Conservation (phyloP, 2,329 filamentous ascomycete species). For the Ophiosphaerella herpotricha region DNA sequence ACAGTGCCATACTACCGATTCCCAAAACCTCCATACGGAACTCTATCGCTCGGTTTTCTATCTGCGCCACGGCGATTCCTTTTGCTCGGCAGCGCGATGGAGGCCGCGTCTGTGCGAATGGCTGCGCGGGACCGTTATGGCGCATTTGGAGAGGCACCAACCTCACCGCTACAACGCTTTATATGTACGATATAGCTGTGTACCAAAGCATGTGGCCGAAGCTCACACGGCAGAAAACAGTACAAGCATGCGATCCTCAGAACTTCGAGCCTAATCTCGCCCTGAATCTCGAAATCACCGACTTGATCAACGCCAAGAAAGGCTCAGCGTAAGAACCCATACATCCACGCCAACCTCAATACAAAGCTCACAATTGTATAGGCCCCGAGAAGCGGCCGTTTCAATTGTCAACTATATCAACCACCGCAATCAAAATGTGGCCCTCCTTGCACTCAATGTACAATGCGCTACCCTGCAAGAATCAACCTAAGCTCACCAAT, state of each 20-base stretch:
- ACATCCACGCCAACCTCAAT: neutral
- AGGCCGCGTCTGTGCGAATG: conserved; percentile 93
- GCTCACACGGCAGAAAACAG: conserved; percentile 39
- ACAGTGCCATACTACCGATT: conserved; percentile 2
- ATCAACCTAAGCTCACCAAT: conserved; percentile 26
- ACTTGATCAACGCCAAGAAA: conserved; percentile 97
- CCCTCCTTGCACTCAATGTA: conserved; percentile 80
- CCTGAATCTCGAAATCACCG: conserved; percentile 92
- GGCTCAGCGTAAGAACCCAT: conserved; percentile 69
- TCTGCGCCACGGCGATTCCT: neutral
- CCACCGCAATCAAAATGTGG: conserved; percentile 94
- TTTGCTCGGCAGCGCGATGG: conserved; percentile 59
- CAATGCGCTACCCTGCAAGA: conserved; percentile 31
- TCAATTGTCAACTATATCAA: conserved; percentile 95
- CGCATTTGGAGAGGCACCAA: conserved; percentile 75
- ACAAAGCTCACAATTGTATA: conserved; percentile 38
- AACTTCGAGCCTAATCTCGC: conserved; percentile 98
- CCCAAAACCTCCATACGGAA: conserved; percentile 1
- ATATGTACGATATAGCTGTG: conserved; percentile 62
- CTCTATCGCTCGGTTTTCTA: neutral
- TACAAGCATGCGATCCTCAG: conserved; percentile 93
- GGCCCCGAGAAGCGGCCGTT: conserved; percentile 88
- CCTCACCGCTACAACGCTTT: conserved; percentile 90
- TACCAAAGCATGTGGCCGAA: neutral
- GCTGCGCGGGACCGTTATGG: conserved; percentile 93